Evolutionary conservation across 345 rosid genomes (phyloP).

Genomic region (Eucalyptus guilfoylei): DNA sequence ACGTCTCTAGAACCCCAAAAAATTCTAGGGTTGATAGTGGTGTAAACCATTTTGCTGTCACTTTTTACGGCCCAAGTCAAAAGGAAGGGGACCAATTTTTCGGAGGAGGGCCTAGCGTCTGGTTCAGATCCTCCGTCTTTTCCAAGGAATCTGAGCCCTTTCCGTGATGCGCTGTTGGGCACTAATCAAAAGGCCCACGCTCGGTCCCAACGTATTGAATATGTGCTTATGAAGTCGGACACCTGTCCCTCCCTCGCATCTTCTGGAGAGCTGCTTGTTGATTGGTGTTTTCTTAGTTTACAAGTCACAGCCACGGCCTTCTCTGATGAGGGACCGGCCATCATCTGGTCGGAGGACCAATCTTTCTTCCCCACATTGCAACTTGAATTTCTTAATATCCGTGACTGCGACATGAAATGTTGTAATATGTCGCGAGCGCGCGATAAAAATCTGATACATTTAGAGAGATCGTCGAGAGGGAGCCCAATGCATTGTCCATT

Average conservation of each 20-base stretch:
- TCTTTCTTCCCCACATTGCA: background rate
- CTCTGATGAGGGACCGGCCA: background rate
- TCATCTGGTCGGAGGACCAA: background rate
- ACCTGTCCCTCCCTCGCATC: background rate
- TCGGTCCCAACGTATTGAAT: background rate
- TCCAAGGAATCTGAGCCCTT: background rate
- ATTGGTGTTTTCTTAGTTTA: background rate
- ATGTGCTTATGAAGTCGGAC: background rate
- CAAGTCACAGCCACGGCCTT: background rate
- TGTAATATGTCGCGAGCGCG: accelerated
- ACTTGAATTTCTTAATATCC: too few species aligned
- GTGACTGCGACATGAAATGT: background rate
- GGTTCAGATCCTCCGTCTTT: background rate
- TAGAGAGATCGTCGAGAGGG: accelerated
- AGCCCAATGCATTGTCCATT: accelerated
- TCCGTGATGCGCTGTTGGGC: background rate
- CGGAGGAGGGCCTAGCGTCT: background rate
- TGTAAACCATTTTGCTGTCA: background rate
- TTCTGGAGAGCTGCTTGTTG: background rate
- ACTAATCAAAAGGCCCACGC: background rate
- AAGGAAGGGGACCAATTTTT: background rate
- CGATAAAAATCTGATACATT: too few species aligned
- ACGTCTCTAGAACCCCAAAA: background rate
- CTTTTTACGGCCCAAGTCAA: background rate
- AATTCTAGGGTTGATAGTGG: background rate